Base-by-base conservation (phyloP, 495 filamentous ascomycete genomes). In the Staphylotrichum tortipilum region DNA sequence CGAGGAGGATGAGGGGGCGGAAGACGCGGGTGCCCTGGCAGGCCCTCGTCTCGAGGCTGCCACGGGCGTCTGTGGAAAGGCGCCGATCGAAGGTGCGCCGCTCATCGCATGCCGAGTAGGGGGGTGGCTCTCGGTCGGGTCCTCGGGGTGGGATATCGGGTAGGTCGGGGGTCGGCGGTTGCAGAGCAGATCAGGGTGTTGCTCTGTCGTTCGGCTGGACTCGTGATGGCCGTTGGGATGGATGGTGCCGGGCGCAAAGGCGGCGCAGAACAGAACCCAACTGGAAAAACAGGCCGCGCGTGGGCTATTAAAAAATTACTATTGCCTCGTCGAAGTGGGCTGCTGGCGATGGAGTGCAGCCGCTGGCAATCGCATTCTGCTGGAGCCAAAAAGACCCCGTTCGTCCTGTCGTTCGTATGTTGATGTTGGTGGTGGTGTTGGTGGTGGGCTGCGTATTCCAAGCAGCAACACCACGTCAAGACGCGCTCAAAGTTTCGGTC, bases 61-160 rank as follows among this genome's bases (percentile, higher is more conserved):
- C 55, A 54, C 56, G 35, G 69, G 70, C 40, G 69, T 70, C 48
- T 65, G 60, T 12, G 70, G 72, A 47, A 63, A 75, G 50, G 61
- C 69, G 55, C 72, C 72, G 54, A 70, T 53, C 49, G 57, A 57
- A 33, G 64, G 58, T 47, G 54, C 66, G 50, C 55, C 61, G 45
- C 54, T 68, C 72, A 75, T 75, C 57, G 71, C 72, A 74, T 73
- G 58, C 68, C 68, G 67, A 52, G 59, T 62, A 54, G 58, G 46
- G 22, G 47, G 39, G 50, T 10, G 10, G 33, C 7, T 38, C 4
- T 42, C n/a, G 31, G 29, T 40, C 22, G 39, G 36, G 30, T 37
- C 12, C 19, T 38, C 19, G 14, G 21, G 11, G 38, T 21, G 12
- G 15, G 33, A 21, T 23, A 24, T 24, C 47, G 17, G 28, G 28